These are phyloP conservation scores for Penicillium frequentans DNA, from an alignment of 2,329 filamentous ascomycete species.

Conservation along the genomic window DNA sequence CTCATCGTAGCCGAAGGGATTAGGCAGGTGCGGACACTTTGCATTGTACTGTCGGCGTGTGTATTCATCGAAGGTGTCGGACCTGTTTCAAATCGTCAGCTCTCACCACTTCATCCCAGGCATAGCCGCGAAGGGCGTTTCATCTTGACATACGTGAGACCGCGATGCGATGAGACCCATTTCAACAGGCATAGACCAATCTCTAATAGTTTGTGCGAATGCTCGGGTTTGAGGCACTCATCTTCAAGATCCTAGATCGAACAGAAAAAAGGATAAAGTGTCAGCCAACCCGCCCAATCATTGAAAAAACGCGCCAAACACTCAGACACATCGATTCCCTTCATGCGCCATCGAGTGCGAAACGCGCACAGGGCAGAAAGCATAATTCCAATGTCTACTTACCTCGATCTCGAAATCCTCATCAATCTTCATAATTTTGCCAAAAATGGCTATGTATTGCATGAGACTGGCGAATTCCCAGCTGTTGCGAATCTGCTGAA, in stretches of 20 bases:
- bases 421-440: conserved; percentile 83
- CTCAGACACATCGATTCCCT: background rate
- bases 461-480: conserved; percentile 95
- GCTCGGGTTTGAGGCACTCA: conserved; percentile 76
- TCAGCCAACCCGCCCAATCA: conserved; percentile 7
- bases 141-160: conserved; percentile 71
- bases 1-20: conserved; percentile 82
- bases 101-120: background rate
- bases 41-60: conserved; percentile 81
- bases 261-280: background rate
- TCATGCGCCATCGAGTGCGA: conserved; percentile 10
- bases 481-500: conserved; percentile 76
- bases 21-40: conserved; percentile 70
- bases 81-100: conserved; percentile 51
- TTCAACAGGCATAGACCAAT: conserved; percentile 87
- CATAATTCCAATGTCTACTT: conserved; percentile 29
- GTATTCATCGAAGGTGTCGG: conserved; percentile 90
- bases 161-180: conserved; percentile 89
- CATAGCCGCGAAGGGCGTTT: background rate
- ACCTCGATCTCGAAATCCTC: conserved; percentile 90
- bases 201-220: conserved; percentile 71
- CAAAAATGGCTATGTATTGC: conserved; percentile 92
- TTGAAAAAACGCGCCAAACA: background rate
- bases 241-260: conserved; percentile 73
- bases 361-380: background rate